Percentiles rank a stretch among this genome's conserved stretches.
These are phyloP conservation scores for Skeletonema costatum DNA, from an alignment of 108 stramenopile species.

Conservation along the genomic window DNA sequence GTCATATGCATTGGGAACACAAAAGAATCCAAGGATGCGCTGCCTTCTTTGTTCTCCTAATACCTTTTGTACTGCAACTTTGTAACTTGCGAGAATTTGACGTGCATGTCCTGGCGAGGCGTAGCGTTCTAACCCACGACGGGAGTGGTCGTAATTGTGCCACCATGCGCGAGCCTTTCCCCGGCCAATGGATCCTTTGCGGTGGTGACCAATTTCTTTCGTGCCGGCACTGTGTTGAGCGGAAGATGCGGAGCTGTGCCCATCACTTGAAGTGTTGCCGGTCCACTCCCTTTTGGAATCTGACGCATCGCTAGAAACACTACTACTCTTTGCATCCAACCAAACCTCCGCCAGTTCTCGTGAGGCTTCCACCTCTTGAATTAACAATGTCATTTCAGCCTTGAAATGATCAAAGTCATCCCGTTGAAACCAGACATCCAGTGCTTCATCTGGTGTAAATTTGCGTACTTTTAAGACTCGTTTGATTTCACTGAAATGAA, in stretches of 20 bases:
- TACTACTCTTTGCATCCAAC: conserved; percentile 30
- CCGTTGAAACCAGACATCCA: conserved; percentile 36
- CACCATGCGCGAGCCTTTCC: conserved; percentile 61
- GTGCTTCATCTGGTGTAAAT: conserved; percentile 33
- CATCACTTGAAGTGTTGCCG: background rate
- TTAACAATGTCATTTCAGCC: conserved; percentile 42
- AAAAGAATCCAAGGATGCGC: conserved; percentile 40
- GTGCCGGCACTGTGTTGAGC: background rate
- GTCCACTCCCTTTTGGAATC: background rate
- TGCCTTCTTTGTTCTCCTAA: conserved; percentile 77
- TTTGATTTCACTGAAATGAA: conserved; percentile 46
- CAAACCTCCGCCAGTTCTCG: conserved; percentile 41
- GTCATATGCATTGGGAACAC: conserved; percentile 45
- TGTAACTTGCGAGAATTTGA: conserved; percentile 73
- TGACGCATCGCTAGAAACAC: background rate
- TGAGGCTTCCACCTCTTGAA: conserved; percentile 36
- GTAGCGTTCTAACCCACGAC: conserved; percentile 84
- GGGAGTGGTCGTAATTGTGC: conserved; percentile 85
- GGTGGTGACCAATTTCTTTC: background rate
- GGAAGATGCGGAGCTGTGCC: background rate
- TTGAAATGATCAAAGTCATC: conserved; percentile 48
- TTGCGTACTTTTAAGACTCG: conserved; percentile 42
- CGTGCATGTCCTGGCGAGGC: conserved; percentile 80
- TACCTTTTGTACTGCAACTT: conserved; percentile 63
- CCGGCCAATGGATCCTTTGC: background rate